Evolutionary conservation across 2,329 filamentous ascomycete species (phyloP), one percentile per base, ranked within the genome.

Genomic region (Monilinia fructicola): DNA sequence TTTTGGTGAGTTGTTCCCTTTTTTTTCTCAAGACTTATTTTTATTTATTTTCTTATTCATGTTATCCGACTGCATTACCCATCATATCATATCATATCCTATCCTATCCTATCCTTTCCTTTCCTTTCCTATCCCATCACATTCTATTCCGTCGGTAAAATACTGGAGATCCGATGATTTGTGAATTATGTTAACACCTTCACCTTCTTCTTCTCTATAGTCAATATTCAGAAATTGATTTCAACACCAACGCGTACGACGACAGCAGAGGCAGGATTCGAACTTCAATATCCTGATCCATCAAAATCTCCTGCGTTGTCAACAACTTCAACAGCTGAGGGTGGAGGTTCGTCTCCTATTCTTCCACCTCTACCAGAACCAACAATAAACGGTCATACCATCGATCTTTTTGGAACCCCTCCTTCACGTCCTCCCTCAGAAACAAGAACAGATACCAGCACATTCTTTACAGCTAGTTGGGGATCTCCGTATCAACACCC

Each of bases 401-500:
- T 81, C 71, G 81, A 83, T 67, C 77, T 87, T 67, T 76, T 88
- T 74, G 81, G 82, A 75, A 86, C 83, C n/a, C 83, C 77, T 28
- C 73, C 76, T 7, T 77, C 85, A 54, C 67, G 65, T 28, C 55
- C 64, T 7, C 54, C 46, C n/a, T 66, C 53, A 21, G 53, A 64
- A 54, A 50, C 48, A 67, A 70, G 48, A 67, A 72, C 71, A 31
- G 72, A 73, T 18, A 73, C 80, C 82, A 71, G 74, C 74, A 69
- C 76, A 69, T 87, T 85, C 77, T 83, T 83, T 68, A 95, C 92
- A 56, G 90, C 92, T 59, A 93, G 90, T 77, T 97, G 93, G 93
- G 93, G 93, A 66, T 97, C 93, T 64, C 93, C 93, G 28, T 97
- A 97, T 79, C 88, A 90, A 65, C 84, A 84, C 69, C 84, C 89